Evolutionary conservation across 768 basidiomycete genomes (phyloP), one percentile per base, ranked within the genome.

Genomic region (Boletus reticulatus): DNA sequence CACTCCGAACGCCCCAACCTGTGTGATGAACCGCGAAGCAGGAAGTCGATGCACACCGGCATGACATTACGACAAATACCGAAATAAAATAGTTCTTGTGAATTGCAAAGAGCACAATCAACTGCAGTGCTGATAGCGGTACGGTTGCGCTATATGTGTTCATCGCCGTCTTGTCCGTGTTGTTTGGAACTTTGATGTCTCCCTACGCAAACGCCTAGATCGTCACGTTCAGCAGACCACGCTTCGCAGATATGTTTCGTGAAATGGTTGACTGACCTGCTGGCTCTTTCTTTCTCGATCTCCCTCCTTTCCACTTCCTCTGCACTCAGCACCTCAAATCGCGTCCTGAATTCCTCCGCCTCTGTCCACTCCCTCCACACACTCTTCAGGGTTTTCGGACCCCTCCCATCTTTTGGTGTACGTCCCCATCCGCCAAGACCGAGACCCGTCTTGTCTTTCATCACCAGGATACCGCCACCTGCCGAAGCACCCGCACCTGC

Each of bases 331-430:
- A 91, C 87, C 72, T 97, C 87, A 69, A 97, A 88, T 48, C 85
- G 79, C 38, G 97, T 98, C 59, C 83, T 81, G 70, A 92, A 97
- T 69, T 95, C 92, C 66, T 91, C 91, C 36, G 89, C 84, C 68
- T 97, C 96, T 34, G 79, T 81, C 94, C 94, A 98, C 68, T 98
- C 96, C 43, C 94, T 76, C 96, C 96, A 98, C 4, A 95, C 89
- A 54, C 94, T 90, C 71, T 83, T 83, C 46, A 98, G 73, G 31
- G 80, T 76, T 72, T 89, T 92, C 9, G 93, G 89, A 3, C 93
- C 95, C 29, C 86, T 75, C 17, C 87, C 89, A 55, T 88, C 88
- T 59, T 80, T 85, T n/a, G 85, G 87, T 22, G 84, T 83, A n/a
- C 85, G 78, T 7, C 85, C 87, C 81, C 86, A 88, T 10, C 83